Conservation (phyloP, 345 rosid species). For the Murraya koenigii region DNA sequence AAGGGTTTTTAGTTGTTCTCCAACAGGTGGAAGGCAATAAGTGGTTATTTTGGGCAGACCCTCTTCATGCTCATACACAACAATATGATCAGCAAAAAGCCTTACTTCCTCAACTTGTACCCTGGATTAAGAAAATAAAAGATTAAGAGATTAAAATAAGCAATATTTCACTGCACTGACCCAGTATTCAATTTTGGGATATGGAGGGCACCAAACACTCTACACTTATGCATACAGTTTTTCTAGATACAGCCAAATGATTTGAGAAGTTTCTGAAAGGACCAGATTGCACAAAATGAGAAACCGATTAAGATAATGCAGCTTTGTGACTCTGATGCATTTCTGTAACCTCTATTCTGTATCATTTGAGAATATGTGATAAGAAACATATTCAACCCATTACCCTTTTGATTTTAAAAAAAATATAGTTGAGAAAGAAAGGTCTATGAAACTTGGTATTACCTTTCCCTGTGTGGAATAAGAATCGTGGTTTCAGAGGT, state of each 20-base stretch:
- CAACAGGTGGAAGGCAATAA: slow-evolving; percentile 66
- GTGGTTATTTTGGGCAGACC: slow-evolving; percentile 58
- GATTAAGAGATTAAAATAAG: slow-evolving; percentile 2
- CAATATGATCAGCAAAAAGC: slow-evolving; percentile 77
- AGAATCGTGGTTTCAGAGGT: slow-evolving; percentile 54
- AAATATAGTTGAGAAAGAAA: background rate
- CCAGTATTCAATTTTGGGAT: background rate
- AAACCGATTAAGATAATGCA: background rate
- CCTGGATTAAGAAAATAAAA: slow-evolving; percentile 34
- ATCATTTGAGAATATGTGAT: background rate
- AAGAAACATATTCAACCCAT: background rate
- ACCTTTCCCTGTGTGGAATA: slow-evolving; percentile 87
- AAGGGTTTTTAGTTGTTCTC: slow-evolving; percentile 60
- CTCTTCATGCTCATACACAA: slow-evolving; percentile 69
- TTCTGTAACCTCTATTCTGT: background rate
- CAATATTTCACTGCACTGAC: background rate
- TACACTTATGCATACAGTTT: background rate
- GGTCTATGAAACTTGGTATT: background rate
- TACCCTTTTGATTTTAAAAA: background rate
- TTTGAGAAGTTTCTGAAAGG: background rate
- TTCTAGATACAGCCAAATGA: background rate
- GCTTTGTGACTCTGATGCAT: background rate
- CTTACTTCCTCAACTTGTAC: slow-evolving; percentile 68
- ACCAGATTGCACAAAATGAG: background rate
- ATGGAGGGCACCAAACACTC: background rate